Base-by-base conservation (phyloP, 139 green algal genomes). In the Raphidocelis subcapitata region DNA sequence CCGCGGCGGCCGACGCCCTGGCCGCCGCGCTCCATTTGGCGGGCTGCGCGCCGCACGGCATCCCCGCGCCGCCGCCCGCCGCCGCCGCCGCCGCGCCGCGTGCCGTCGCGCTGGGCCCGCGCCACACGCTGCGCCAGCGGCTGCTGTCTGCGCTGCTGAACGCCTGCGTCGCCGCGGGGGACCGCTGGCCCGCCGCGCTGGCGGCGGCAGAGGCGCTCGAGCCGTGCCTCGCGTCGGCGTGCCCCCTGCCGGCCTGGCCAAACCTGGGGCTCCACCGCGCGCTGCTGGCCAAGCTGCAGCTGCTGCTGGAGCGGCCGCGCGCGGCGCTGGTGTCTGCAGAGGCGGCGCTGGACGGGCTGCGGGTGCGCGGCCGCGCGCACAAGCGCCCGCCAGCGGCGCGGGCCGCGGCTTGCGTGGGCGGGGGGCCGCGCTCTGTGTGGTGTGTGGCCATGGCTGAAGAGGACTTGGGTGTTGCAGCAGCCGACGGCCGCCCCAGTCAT, bases 221-320 rank as follows among this genome's bases (percentile, higher is more conserved):
- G 1, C 60, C 74, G 0, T 29, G 72, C 16, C 86, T 84, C 73
- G 21, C 72, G 14, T n/a, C 64, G 12, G 62, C 78, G 2, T 91
- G 88, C 33, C 77, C 75, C 4, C 4, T 2, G 64, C 77, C 84
- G 54, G 74, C 73, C 0, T 84, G 76, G 73, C 79, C 79, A 3
- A 76, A 76, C 20, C 72, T 84, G n/a, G 72, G 67, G 2, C 63
- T 84, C 36, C 83, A 87, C 55, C 47, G 60, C 3, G 84, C 81
- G 3, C 66, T 70, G 35, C 49, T 80, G 1, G 81, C 76, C 16
- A 87, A 87, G 65, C 74, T 88, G 54, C 74, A 82, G 20, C 33
- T 72, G 76, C 69, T 82, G 32, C 71, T 82, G 60, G 60, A 79
- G 46, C 37, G 63, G 52, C 81, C 82, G 26, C 35, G 28, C 0